Evolutionary conservation across 1,139 yeast species (phyloP), one percentile per base, ranked within the genome.

Genomic region (Lodderomyces metapsilosis): DNA sequence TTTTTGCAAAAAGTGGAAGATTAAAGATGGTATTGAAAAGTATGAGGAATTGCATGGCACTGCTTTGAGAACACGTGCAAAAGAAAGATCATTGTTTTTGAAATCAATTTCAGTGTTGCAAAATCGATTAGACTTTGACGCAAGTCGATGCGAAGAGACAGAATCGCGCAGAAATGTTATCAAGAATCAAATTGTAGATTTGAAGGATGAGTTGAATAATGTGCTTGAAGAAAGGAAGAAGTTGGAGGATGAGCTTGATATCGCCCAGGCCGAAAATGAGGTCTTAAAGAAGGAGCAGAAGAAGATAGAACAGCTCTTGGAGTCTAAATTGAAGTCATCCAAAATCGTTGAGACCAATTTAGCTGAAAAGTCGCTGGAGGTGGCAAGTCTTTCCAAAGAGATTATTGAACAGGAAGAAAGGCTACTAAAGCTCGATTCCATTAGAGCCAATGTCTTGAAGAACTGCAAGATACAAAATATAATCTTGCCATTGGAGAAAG

Each of bases 401-500:
- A 60, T 72, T 3, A 58, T 67, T 2, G 61, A 57, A 13, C 50
- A 66, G 5, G 83, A 80, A 47, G 88, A 81, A 50, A 72, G 71
- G 25, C 54, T 79, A 3, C 81, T 83, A 37, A 78, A 77, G 46
- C 59, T 71, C 5, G 80, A 76, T 46, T 61, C 81, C 17, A 86
- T 82, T 41, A 76, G 86, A 50, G 68, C 80, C 5, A 77, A 79
- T 49, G 66, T 81, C 20, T 68, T 89, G 48, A 80, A 84, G 50
- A 80, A 80, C 48, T 87, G 96, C 61, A 87, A 86, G 53, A 75
- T 91, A 47, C 88, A 86, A 42, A 84, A 79, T 48, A 71, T 85
- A 12, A 69, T 71, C 9, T 54, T 91, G 12, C 96, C 96, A 1
- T 62, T 88, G 33, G 76, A 77, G 28, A 17, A n/a, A 12, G 92